Base-by-base conservation (phyloP, 805 yeast genomes). In the Sungouiozyma intestinalis region DNA sequence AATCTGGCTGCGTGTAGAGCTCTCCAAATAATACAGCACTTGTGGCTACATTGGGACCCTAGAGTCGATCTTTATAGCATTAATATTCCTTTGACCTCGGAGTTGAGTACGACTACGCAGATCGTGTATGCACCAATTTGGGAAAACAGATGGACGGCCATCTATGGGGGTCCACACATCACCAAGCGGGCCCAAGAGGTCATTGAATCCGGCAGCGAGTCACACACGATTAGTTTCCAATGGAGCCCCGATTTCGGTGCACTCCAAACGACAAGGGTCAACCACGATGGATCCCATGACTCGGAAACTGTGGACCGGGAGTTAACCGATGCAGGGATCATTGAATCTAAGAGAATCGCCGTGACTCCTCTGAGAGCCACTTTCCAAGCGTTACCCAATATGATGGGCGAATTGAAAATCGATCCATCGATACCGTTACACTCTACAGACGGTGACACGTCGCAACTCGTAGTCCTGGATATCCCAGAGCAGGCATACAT, bases 191-290 rank as follows among this genome's bases (percentile, higher is more conserved):
- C 42, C 8, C 29, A 44, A 3, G 39, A 41, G 2, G 47, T 47
- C 8, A 73, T 76, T 41, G 73, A 75, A 33, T 77, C 71, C 48
- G 71, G 66, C 16, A 62, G 69, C 3, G 64, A 66, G 19, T 58
- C 63, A 17, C 65, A 73, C 16, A 56, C 63, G 45, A 66, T 72
- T 24, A 69, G 73, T 42, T 92, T 78, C 62, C 67, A 66, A 46
- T 90, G 98, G 98, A 69, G 70, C 36, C 98, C 98, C 1, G 77
- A 87, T 56, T 86, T 85, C 62, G 73, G 72, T 36, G 63, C 69
- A 16, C 60, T 50, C 35, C 50, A 53, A 8, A 44, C 55, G 33
- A 56, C 54, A 2, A 52, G 47, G 38, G 57, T 56, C 34, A 50
- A 58, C 36, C 55, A 53, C 33, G 49, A 49, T 20, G 55, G 52